Conservation (phyloP, 805 yeast species). For the Ogataea neopini region DNA sequence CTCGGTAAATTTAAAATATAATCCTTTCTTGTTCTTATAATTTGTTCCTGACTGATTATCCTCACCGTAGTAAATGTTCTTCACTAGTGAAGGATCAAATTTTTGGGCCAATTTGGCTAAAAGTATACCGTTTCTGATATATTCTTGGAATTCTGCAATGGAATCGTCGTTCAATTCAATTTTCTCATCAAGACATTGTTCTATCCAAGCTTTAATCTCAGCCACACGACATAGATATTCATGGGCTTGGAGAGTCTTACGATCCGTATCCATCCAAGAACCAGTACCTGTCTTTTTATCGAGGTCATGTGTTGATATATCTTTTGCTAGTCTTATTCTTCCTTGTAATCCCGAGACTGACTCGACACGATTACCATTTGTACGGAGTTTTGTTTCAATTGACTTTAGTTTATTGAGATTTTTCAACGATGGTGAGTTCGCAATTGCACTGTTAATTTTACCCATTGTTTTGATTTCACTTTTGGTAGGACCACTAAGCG, state of each 20-base stretch:
- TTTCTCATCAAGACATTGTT: slow-evolving; percentile 29
- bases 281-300: slow-evolving; percentile 8
- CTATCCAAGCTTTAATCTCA: slow-evolving; percentile 54
- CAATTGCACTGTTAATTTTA: slow-evolving; percentile 35
- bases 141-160: slow-evolving; percentile 54
- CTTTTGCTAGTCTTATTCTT: slow-evolving; percentile 17
- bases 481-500: slow-evolving; percentile 20
- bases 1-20: slow-evolving; percentile 89
- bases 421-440: slow-evolving; percentile 39
- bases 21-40: slow-evolving; percentile 35
- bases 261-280: slow-evolving; percentile 33
- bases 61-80: slow-evolving; percentile 55
- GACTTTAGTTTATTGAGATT: slow-evolving; percentile 34
- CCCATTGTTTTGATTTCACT: slow-evolving; percentile 35
- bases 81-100: slow-evolving; percentile 66
- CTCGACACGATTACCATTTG: slow-evolving; percentile 16
- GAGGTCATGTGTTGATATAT: slow-evolving; percentile 13
- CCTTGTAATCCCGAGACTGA: slow-evolving; percentile 22
- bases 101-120: slow-evolving; percentile 76
- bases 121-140: slow-evolving; percentile 79
- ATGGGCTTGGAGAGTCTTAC: slow-evolving; percentile 34
- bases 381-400: slow-evolving; percentile 31
- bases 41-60: slow-evolving; percentile 16
- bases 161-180: slow-evolving; percentile 37
- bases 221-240: slow-evolving; percentile 55